A percentile compares a stretch with the other conserved stretches of the same genome.
These are phyloP conservation scores for Termitomyces heimii DNA, from an alignment of 768 basidiomycete genomes.

Conservation along the genomic window DNA sequence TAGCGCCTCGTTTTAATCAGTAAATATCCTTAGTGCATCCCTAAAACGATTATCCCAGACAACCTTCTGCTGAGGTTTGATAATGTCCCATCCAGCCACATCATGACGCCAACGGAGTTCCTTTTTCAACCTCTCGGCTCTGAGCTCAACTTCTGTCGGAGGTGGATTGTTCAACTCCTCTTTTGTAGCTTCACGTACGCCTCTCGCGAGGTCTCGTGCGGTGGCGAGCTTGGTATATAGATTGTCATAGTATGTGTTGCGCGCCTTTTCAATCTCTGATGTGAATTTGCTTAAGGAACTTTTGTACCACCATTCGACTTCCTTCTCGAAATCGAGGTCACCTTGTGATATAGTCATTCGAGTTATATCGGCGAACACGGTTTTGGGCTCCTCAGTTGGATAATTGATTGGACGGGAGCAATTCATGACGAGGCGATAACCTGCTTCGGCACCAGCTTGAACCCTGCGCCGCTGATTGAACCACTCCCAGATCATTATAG, in stretches of 20 bases:
- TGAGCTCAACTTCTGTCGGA: conserved; percentile 82
- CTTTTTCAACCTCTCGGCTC: conserved; percentile 84
- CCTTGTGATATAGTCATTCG: conserved; percentile 19
- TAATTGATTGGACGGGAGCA: conserved; percentile 54
- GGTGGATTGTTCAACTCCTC: conserved; percentile 76
- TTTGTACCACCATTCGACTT: conserved; percentile 65
- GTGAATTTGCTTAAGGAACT: conserved; percentile 49
- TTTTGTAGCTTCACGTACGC: conserved; percentile 79
- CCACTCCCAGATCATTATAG: conserved; percentile 86
- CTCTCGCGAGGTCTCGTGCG: conserved; percentile 70
- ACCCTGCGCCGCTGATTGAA: conserved; percentile 87
- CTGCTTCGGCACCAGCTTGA: conserved; percentile 75
- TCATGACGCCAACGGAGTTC: conserved; percentile 84
- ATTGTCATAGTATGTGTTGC: conserved; percentile 70
- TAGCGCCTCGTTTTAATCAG: conserved; percentile 18
- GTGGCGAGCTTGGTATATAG: conserved; percentile 61
- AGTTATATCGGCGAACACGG: conserved; percentile 18
- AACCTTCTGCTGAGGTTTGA: conserved; percentile 56
- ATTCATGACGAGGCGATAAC: conserved; percentile 63
- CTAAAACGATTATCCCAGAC: conserved; percentile 77
- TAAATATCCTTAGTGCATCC: conserved; percentile 55
- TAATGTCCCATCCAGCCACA: conserved; percentile 71
- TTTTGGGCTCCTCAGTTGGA: conserved; percentile 19
- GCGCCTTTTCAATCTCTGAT: conserved; percentile 57
- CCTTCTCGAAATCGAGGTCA: conserved; percentile 75